phyloP scores from a whole-genome alignment of 306 rosid species.

The Prunus dulcis region DNA sequence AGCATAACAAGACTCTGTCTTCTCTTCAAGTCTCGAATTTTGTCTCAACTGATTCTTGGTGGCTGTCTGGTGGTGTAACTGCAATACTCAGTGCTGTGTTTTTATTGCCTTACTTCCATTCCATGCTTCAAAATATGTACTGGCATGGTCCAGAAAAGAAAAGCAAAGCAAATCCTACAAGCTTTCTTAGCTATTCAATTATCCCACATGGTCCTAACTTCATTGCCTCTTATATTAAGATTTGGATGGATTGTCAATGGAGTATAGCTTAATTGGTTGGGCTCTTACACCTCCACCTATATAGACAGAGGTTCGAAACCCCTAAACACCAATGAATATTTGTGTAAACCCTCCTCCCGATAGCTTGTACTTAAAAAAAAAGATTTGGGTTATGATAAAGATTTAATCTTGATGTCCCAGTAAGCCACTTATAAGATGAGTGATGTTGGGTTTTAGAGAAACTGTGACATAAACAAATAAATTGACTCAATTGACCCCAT shows the following conservation, averaged over 20 bases:
- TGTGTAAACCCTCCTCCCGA: too few species aligned
- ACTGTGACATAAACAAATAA: background rate
- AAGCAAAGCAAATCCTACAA: background rate
- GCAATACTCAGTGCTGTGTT: background rate
- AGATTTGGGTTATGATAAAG: background rate
- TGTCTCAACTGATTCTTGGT: background rate
- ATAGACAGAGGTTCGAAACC: too few species aligned
- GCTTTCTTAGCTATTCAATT: background rate
- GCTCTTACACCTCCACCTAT: rapidly evolving
- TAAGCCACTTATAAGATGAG: background rate
- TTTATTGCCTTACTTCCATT: background rate
- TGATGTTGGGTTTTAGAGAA: background rate
- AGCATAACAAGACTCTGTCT: background rate
- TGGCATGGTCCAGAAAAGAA: background rate
- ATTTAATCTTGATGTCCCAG: background rate
- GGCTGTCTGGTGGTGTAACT: background rate
- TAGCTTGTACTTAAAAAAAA: too few species aligned
- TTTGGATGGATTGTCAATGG: background rate
- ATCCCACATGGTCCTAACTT: background rate
- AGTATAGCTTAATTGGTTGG: background rate
- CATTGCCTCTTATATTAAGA: background rate
- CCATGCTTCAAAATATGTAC: background rate
- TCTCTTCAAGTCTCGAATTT: background rate
- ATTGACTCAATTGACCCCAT: background rate
- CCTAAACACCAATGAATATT: too few species aligned